phyloP scores from a whole-genome alignment of 352 stramenopile genomes.

The Halophytophthora batemanensis region DNA sequence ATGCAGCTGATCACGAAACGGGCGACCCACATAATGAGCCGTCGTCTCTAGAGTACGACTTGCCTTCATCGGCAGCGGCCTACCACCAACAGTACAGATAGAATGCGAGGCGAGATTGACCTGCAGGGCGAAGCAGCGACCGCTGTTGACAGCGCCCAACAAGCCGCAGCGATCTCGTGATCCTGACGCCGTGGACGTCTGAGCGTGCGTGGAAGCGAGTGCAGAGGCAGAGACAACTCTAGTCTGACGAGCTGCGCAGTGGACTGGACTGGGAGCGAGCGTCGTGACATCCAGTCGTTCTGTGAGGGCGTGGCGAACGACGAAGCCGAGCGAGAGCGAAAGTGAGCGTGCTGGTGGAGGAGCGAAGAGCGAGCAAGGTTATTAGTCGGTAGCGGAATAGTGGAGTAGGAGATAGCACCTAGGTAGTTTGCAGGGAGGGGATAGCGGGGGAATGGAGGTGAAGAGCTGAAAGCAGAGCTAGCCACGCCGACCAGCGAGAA shows the following conservation, averaged over 20 bases:
- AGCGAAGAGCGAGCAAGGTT: slow-evolving; percentile 10
- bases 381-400: slow-evolving; percentile 41
- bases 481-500: slow-evolving; percentile 16
- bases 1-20: slow-evolving; percentile 10
- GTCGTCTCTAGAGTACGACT: slow-evolving; percentile 28
- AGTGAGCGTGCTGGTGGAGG: slow-evolving; percentile 1
- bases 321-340: slow-evolving; percentile 5
- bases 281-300: no score
- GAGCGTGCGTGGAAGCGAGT: no score
- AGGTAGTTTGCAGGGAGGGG: slow-evolving; percentile 26
- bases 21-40: slow-evolving; percentile 24
- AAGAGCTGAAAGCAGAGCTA: slow-evolving; percentile 5
- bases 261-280: no score
- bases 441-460: slow-evolving; percentile 5
- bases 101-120: slow-evolving; percentile 14
- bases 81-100: slow-evolving; percentile 45
- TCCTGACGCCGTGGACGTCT: no score
- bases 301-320: not conserved
- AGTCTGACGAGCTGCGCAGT: not conserved
- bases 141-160: no score
- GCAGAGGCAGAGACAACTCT: not conserved
- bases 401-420: slow-evolving; percentile 28
- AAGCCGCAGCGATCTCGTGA: no score
- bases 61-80: slow-evolving; percentile 35
- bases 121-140: slow-evolving; percentile 15